phyloP scores from a whole-genome alignment of 2,329 filamentous ascomycete species.

The Fusarium solani-melongenae region DNA sequence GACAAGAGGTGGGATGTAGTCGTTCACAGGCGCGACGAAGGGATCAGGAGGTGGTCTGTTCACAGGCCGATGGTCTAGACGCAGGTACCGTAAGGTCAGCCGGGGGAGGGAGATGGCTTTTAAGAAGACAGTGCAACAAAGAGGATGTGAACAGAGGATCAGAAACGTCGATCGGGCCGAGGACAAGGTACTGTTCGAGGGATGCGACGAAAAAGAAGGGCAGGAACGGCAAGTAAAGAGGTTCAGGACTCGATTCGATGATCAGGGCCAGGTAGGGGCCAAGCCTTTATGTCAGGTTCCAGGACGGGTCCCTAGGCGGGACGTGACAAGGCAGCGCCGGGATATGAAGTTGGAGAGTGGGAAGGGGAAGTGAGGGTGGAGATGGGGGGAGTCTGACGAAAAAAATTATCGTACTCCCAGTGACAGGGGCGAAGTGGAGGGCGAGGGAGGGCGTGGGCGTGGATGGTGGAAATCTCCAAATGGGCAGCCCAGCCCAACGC shows the following conservation, averaged over 20 bases:
- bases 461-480: constrained; percentile 21
- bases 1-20: constrained; percentile 34
- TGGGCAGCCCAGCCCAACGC: constrained; percentile 10
- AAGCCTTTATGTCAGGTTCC: constrained; percentile 47
- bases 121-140: constrained; percentile 3
- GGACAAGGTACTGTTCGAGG: constrained; percentile 27
- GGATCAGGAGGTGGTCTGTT: constrained; percentile 47
- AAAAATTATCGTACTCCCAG: constrained; percentile 32
- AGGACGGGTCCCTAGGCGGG: constrained; percentile 44
- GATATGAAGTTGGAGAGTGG: constrained; percentile 35
- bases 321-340: constrained; percentile 43
- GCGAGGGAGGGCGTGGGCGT: constrained; percentile 15
- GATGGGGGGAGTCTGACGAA: constrained; percentile 27
- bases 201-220: constrained; percentile 31
- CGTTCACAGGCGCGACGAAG: constrained; percentile 32
- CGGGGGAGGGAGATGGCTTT: constrained; percentile 25
- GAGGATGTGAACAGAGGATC: constrained; percentile 13
- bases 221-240: constrained; percentile 39
- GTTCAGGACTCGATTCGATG: constrained; percentile 40
- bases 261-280: constrained; percentile 45
- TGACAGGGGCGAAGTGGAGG: constrained; percentile 19
- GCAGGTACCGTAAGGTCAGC: constrained; percentile 45
- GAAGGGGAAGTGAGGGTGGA: constrained; percentile 37
- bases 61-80: constrained; percentile 40
- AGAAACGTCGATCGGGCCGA: constrained; percentile 29